Evolutionary conservation across 1,284 basidiomycete genomes (phyloP).

Genomic region (Ustilago shanxiensis): DNA sequence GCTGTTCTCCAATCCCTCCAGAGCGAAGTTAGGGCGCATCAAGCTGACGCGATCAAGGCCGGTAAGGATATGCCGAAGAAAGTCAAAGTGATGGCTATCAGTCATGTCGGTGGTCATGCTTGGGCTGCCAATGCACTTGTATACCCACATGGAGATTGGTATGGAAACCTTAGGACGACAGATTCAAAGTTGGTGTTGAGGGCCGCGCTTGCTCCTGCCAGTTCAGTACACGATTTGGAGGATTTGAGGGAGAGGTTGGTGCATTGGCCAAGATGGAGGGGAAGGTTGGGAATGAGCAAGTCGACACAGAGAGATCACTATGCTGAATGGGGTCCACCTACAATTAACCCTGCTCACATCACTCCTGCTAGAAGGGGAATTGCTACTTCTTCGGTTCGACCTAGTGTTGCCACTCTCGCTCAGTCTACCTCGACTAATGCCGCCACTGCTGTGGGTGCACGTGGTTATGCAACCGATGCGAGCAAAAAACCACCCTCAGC

Average conservation of each 20-base stretch:
- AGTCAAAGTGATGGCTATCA: slow-evolving; percentile 56
- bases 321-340: slow-evolving; percentile 60
- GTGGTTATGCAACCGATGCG: slow-evolving; percentile 43
- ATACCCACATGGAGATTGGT: slow-evolving; percentile 67
- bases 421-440: neutral
- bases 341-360: slow-evolving; percentile 55
- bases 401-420: slow-evolving; percentile 2
- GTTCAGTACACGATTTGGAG: slow-evolving; percentile 63
- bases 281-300: slow-evolving; percentile 65
- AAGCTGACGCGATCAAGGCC: slow-evolving; percentile 37
- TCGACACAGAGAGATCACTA: slow-evolving; percentile 58
- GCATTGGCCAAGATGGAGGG: slow-evolving; percentile 69
- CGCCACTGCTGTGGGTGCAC: neutral
- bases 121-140: slow-evolving; percentile 70
- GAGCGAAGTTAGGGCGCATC: slow-evolving; percentile 52
- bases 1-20: slow-evolving; percentile 62
- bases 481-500: slow-evolving; percentile 32
- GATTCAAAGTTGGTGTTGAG: slow-evolving; percentile 57
- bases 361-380: slow-evolving; percentile 45
- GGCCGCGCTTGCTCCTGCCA: slow-evolving; percentile 64
- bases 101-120: slow-evolving; percentile 66
- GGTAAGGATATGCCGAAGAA: slow-evolving; percentile 38
- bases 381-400: slow-evolving; percentile 17
- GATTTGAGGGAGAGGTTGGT: slow-evolving; percentile 59
- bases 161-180: slow-evolving; percentile 62